Evolutionary conservation across 2,329 filamentous ascomycete species (phyloP).

Genomic region (Parascedosporium putredinis): DNA sequence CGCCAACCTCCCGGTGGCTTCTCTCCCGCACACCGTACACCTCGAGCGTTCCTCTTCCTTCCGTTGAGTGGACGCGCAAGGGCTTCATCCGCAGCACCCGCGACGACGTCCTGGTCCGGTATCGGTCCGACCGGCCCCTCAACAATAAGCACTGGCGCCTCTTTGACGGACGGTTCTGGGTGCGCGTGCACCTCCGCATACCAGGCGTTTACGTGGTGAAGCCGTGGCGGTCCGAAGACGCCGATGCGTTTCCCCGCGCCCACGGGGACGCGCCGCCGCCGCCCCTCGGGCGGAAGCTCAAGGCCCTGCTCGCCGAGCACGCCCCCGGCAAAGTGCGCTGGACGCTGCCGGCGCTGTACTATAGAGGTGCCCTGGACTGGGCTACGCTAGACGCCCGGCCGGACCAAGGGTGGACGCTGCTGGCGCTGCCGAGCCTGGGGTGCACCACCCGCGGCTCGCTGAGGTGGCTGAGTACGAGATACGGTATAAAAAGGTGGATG

Average conservation of each 20-base stretch:
- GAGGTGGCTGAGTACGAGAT: conserved; percentile 39
- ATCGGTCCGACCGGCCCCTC: background rate
- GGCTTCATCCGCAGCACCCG: background rate
- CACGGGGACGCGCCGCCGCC: conserved; percentile 24
- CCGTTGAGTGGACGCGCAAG: conserved; percentile 9
- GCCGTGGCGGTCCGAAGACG: conserved; percentile 33
- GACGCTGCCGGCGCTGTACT: conserved; percentile 37
- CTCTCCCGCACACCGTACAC: conserved; percentile 36
- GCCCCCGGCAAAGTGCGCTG: conserved; percentile 18
- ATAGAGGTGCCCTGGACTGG: conserved; percentile 11
- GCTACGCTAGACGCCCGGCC: background rate
- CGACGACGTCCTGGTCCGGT: background rate
- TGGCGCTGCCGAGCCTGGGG: conserved; percentile 44
- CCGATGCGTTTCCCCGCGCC: conserved; percentile 36
- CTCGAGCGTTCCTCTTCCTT: conserved; percentile 25
- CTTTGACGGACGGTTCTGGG: conserved; percentile 56
- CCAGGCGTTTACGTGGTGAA: conserved; percentile 31
- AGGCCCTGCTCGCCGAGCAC: conserved; percentile 33
- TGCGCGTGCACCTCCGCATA: conserved; percentile 34
- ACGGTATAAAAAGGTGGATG: conserved; percentile 39
- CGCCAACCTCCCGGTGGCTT: conserved; percentile 26
- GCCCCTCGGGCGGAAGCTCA: conserved; percentile 24
- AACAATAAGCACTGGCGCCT: conserved; percentile 25
- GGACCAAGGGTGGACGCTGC: conserved; percentile 21
- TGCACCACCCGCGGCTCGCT: conserved; percentile 34